Base-by-base conservation (phyloP, 768 basidiomycete species). In the Fibroporia radiculosa region DNA sequence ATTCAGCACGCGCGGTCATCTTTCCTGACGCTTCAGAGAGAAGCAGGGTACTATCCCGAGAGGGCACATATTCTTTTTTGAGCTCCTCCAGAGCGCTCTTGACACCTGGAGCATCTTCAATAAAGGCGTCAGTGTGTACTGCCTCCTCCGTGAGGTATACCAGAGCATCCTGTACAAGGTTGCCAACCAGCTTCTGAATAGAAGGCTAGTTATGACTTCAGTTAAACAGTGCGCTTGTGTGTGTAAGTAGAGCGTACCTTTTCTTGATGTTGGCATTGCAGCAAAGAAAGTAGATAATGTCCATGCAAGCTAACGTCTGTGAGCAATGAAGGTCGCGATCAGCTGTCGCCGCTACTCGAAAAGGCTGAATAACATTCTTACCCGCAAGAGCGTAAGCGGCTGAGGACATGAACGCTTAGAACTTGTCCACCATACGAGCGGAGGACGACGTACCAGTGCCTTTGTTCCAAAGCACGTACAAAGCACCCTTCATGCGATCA, bases 401-500 rank as follows among this genome's bases (percentile, higher is more conserved):
- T 81, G 44, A 19, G 29, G 25, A 5, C 18, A 24, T 22, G 14
- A 19, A 7, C 4, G 10, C 20, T 38, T 4, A 38, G 20, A 38
- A 12, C 36, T 3, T 5, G 36, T 31, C 10, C 36, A 4, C 18
- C 36, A 4, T 8, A 3, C 14, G 18, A 12, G 4, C 6, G 10
- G 24, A 26, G 11, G 3, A 41, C 11, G 29, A 53, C 75, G 34
- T 49, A 84, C 84, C 73, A 43, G 72, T 80, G 24, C 76, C 80
- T 62, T 84, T 85, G 54, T 82, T 80, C 66, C 79, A 79, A 8
- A 89, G 63, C 16, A 87, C 71, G 59, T 92, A 93, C 31, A 95
- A 68, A 14, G 90, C 91, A 6, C 95, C 95, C 66, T 98, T 98
- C 81, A 96, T 93, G 20, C 84, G 74, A 62, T 98, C 93, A 8